Percentiles rank a stretch among this genome's conserved stretches.
Conservation (phyloP, 768 basidiomycete species). For the Lentinula sp. region DNA sequence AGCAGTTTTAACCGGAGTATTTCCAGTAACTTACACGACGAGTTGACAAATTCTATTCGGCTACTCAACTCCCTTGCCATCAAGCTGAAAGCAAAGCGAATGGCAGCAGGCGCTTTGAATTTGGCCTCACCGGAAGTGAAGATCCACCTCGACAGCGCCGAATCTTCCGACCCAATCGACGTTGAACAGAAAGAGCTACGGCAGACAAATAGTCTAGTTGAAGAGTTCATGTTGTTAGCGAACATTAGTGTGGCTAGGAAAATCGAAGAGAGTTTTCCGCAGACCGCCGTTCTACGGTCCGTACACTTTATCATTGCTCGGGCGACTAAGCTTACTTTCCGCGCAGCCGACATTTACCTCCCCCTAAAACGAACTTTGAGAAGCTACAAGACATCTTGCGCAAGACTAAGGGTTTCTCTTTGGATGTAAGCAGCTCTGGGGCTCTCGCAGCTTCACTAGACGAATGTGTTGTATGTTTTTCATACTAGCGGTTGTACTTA, state of each 20-base stretch:
- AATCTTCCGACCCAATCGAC: constrained; percentile 93
- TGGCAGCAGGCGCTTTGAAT: constrained; percentile 96
- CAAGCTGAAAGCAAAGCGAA: constrained; percentile 79
- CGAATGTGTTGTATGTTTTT: constrained; percentile 63
- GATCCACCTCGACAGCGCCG: constrained; percentile 89
- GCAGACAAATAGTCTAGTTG: constrained; percentile 95
- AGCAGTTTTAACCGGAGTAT: background rate
- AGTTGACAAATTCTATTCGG: constrained; percentile 79
- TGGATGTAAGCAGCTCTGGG: constrained; percentile 90
- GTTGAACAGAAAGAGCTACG: constrained; percentile 91
- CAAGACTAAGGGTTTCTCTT: constrained; percentile 75
- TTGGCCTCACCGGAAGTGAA: constrained; percentile 98
- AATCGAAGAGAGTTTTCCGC: constrained; percentile 93
- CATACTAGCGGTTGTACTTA: constrained; percentile 2
- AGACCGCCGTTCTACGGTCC: constrained; percentile 88
- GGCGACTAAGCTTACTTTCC: background rate
- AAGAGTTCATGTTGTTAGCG: constrained; percentile 98
- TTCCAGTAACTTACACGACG: constrained; percentile 67
- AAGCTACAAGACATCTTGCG: constrained; percentile 87
- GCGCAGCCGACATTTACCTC: constrained; percentile 79
- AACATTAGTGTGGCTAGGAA: constrained; percentile 90
- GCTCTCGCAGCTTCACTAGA: constrained; percentile 87
- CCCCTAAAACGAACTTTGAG: constrained; percentile 91
- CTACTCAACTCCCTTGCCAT: constrained; percentile 82
- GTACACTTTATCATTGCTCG: background rate